Evolutionary conservation across 208 protist species (phyloP).

Genomic region (Borovskyia barvae): DNA sequence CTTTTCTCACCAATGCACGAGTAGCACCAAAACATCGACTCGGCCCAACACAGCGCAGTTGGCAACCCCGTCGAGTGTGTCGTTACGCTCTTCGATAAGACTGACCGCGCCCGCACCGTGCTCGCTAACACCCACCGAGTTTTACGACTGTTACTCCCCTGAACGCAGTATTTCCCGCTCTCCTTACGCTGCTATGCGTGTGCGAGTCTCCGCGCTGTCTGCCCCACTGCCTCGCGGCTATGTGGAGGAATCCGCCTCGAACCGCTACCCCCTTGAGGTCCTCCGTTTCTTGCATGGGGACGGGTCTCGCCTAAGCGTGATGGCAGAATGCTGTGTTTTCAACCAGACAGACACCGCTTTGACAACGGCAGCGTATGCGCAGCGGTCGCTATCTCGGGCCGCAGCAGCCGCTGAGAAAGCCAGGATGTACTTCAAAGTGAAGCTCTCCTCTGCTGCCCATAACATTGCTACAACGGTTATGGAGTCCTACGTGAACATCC

Average conservation of each 20-base stretch:
- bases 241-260: slow-evolving; percentile 17
- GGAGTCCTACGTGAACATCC: slow-evolving; percentile 42
- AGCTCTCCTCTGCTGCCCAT: slow-evolving; percentile 31
- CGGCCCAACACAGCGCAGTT: not conserved
- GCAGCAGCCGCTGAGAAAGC: slow-evolving; percentile 20
- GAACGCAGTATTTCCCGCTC: not conserved
- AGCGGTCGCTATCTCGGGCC: slow-evolving; percentile 27
- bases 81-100: not conserved
- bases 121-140: not conserved
- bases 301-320: slow-evolving; percentile 43
- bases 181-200: slow-evolving; percentile 4
- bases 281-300: slow-evolving; percentile 54
- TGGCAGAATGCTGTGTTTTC: slow-evolving; percentile 37
- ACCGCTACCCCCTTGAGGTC: slow-evolving; percentile 47
- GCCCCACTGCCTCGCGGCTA: slow-evolving; percentile 26
- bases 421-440: slow-evolving; percentile 58
- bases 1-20: not conserved
- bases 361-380: slow-evolving; percentile 41
- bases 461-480: slow-evolving; percentile 63
- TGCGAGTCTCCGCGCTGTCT: slow-evolving; percentile 33
- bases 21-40: not conserved
- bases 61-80: not conserved
- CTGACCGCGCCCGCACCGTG: not conserved
- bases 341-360: slow-evolving; percentile 8
- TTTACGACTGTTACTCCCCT: not conserved